A percentile compares a stretch with the other conserved stretches of the same genome.
phyloP scores from a whole-genome alignment of 2,329 filamentous ascomycete species.

The Sporothrix pseudoabietina region DNA sequence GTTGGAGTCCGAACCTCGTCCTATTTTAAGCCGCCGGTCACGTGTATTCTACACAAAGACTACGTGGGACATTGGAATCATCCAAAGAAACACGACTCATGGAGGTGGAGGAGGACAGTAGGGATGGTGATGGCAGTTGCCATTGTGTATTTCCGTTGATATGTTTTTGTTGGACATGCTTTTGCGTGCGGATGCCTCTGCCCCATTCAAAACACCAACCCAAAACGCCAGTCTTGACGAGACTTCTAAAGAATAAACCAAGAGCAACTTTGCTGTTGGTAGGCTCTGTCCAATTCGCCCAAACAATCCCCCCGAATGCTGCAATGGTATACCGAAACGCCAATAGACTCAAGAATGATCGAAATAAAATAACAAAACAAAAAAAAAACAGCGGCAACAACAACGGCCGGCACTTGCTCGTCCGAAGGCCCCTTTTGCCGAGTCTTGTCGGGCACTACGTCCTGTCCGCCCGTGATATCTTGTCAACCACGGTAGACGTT shows the following conservation, averaged over 20 bases:
- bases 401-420: not conserved
- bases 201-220: not conserved
- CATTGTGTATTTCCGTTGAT: not conserved
- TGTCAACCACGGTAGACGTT: not conserved
- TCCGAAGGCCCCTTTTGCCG: not conserved
- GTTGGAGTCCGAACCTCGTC: not conserved
- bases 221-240: constrained; percentile 2
- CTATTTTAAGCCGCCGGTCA: constrained; percentile 1
- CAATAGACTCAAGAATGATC: not conserved
- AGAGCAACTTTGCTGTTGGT: not conserved
- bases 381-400: not conserved
- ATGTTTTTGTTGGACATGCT: not conserved
- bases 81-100: not conserved
- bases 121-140: not conserved
- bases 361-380: too few species aligned
- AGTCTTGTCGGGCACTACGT: not conserved
- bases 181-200: not conserved
- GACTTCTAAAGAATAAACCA: not conserved
- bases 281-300: not conserved
- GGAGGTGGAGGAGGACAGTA: too few species aligned
- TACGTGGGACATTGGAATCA: not conserved
- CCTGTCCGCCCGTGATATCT: not conserved
- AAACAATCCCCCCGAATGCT: not conserved
- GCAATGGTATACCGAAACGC: constrained; percentile 23
- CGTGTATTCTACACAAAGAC: not conserved